Percentiles rank a stretch among this genome's conserved stretches.
Conservation (phyloP, 371 early-diverging fungal genomes). For the Vairimorpha apis region DNA sequence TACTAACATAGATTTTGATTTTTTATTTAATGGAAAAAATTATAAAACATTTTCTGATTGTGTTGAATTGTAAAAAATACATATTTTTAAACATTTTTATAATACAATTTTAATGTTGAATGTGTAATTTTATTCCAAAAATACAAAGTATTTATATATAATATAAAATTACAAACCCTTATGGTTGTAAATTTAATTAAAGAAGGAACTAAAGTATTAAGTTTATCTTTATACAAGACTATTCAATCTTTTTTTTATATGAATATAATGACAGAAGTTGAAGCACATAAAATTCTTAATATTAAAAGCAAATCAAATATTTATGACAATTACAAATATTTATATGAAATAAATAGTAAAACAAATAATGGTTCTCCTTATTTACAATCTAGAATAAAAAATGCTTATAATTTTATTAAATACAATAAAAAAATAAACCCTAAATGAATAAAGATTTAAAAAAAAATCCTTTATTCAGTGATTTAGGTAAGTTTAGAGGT, state of each 20-base stretch:
- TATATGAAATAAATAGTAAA: constrained; percentile 9
- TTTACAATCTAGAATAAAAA: constrained; percentile 26
- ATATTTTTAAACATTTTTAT: too few relatives aligned
- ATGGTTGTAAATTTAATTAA: not conserved
- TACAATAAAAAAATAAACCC: not conserved
- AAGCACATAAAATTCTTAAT: constrained; percentile 18
- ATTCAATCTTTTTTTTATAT: not conserved
- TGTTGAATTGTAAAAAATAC: constrained; percentile 38
- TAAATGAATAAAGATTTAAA: constrained; percentile 7
- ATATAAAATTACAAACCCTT: not conserved
- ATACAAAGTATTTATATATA: not conserved
- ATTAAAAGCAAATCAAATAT: not conserved
- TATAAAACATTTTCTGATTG: constrained; percentile 26
- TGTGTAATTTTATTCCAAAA: not conserved
- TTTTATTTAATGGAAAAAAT: constrained; percentile 22
- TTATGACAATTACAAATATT: not conserved
- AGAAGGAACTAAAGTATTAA: constrained; percentile 19
- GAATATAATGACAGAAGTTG: constrained; percentile 12
- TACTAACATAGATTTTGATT: constrained; percentile 18
- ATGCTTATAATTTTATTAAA: constrained; percentile 12
- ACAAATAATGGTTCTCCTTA: constrained; percentile 17
- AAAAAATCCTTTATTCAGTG: constrained; percentile 17
- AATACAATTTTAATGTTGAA: not conserved
- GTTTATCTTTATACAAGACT: not conserved
- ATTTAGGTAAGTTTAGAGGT: constrained; percentile 25